Base-by-base conservation (phyloP, 108 stramenopile genomes). In the Phaeodactylum tricornutum region DNA sequence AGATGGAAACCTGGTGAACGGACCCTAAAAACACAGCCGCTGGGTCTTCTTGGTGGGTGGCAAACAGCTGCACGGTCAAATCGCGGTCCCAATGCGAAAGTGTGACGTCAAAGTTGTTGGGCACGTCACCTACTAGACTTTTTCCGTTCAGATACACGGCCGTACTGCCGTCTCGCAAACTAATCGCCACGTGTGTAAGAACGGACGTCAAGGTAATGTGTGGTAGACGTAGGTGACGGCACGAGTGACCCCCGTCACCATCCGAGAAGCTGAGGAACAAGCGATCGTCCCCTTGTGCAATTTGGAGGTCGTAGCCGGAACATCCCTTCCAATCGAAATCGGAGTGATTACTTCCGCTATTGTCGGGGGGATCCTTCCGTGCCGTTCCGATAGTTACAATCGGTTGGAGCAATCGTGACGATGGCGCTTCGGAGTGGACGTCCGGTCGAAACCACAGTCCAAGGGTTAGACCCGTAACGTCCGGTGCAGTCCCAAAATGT, bases 301-400 rank as follows among this genome's bases (percentile, higher is more conserved):
- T 41, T n/a, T 41, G 39, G 39, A 41, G 39, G 6, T 41, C 39
- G 14, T 41, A 41, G 16, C 39, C 39, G 14, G 39, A 20, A n/a
- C 39, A 41, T 41, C 39, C 39, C n/a, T n/a, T n/a, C n/a, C n/a
- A n/a, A n/a, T n/a, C n/a, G n/a, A n/a, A n/a, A n/a, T n/a, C n/a
- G n/a, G n/a, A n/a, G n/a, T n/a, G n/a, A n/a, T n/a, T n/a, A n/a
- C n/a, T n/a, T n/a, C n/a, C n/a, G n/a, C n/a, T n/a, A n/a, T n/a
- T n/a, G n/a, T n/a, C n/a, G n/a, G n/a, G n/a, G n/a, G n/a, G n/a
- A n/a, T n/a, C n/a, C n/a, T n/a, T n/a, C n/a, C n/a, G n/a, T n/a
- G n/a, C n/a, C n/a, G n/a, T n/a, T n/a, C n/a, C n/a, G n/a, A n/a
- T n/a, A n/a, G n/a, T n/a, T n/a, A n/a, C n/a, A n/a, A n/a, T n/a